Conservation (phyloP, 2,329 filamentous ascomycete genomes). For the Capronia coronata region DNA sequence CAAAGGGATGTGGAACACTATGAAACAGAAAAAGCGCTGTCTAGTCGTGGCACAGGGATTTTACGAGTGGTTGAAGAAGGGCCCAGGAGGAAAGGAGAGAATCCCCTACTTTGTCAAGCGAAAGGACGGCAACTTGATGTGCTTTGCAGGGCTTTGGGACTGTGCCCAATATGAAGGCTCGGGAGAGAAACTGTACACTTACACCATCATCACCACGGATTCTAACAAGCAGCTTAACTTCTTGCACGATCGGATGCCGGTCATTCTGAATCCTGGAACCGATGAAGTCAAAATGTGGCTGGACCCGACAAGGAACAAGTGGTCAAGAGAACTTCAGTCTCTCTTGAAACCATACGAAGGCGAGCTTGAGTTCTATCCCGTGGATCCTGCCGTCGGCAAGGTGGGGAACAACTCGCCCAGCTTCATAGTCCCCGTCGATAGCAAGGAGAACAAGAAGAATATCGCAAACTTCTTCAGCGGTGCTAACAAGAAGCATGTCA, state of each 20-base stretch:
- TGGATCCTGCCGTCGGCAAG: conserved; percentile 84
- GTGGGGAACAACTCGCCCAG: conserved; percentile 82
- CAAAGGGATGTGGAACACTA: conserved; percentile 81
- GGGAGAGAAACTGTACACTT: conserved; percentile 71
- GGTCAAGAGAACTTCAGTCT: conserved; percentile 70
- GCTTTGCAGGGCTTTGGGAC: conserved; percentile 88
- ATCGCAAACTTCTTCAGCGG: conserved; percentile 87
- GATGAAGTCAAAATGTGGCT: conserved; percentile 68
- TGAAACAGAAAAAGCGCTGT: conserved; percentile 86
- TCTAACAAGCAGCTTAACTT: conserved; percentile 78
- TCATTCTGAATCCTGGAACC: conserved; percentile 73
- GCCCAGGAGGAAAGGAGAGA: conserved; percentile 64
- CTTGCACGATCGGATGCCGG: conserved; percentile 92
- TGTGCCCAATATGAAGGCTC: conserved; percentile 72
- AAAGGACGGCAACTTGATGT: conserved; percentile 77
- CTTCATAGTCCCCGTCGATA: conserved; percentile 77
- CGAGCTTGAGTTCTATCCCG: conserved; percentile 76
- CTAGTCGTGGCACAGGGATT: conserved; percentile 86
- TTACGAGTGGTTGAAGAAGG: conserved; percentile 89
- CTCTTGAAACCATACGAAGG: conserved; percentile 73
- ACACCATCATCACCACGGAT: conserved; percentile 87
- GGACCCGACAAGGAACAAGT: conserved; percentile 63
- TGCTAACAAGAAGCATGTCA: conserved; percentile 30
- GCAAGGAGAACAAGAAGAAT: conserved; percentile 81
- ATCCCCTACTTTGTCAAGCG: conserved; percentile 77